A percentile compares a stretch with the other conserved stretches of the same genome.
Evolutionary conservation across 2,329 filamentous ascomycete species (phyloP).

Genomic region (Cytospora piceicola): DNA sequence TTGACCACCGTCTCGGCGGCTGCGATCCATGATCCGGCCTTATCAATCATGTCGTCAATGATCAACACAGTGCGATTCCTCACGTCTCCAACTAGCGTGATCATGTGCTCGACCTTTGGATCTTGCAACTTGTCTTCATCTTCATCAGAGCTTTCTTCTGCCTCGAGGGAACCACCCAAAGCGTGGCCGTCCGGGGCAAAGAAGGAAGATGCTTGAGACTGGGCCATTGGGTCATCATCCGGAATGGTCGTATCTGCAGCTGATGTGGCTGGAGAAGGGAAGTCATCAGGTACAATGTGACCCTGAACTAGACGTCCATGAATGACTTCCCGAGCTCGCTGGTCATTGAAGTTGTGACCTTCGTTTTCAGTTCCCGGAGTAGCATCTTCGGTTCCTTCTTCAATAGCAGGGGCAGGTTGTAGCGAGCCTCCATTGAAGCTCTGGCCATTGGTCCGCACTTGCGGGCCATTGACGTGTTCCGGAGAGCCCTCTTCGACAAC

Average conservation of each 20-base stretch:
- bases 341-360: constrained; percentile 68
- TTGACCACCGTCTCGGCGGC: constrained; percentile 97
- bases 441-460: constrained; percentile 36
- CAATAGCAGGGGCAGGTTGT: constrained; percentile 38
- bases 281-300: constrained; percentile 93
- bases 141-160: constrained; percentile 81
- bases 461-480: constrained; percentile 41
- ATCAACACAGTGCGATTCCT: constrained; percentile 87
- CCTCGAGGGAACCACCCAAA: constrained; percentile 83
- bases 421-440: constrained; percentile 30
- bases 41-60: constrained; percentile 99
- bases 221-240: constrained; percentile 80
- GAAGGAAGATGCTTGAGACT: constrained; percentile 78
- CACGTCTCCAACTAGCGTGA: constrained; percentile 96
- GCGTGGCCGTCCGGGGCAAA: constrained; percentile 73
- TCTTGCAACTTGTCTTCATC: constrained; percentile 89
- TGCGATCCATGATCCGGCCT: constrained; percentile 94
- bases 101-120: constrained; percentile 85
- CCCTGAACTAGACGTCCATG: constrained; percentile 90
- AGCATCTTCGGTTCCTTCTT: constrained; percentile 44
- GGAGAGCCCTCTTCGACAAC: constrained; percentile 53
- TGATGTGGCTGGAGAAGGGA: constrained; percentile 75
- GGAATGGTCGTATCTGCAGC: constrained; percentile 67
- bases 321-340: constrained; percentile 85
- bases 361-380: constrained; percentile 47